Conservation (phyloP, 1,284 basidiomycete genomes). For the Ustilago hordei region DNA sequence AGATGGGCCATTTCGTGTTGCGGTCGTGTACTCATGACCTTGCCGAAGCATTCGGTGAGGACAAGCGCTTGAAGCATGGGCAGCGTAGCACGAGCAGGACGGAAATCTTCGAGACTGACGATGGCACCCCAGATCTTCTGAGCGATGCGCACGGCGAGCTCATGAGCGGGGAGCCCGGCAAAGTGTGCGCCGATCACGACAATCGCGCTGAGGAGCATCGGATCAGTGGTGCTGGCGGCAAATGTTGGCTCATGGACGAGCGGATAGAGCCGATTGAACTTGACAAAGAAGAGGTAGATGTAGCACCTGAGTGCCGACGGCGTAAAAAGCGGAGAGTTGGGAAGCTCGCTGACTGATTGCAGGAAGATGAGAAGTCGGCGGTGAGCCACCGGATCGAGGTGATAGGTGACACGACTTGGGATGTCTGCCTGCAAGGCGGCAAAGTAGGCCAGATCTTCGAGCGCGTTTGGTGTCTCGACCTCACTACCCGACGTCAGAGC, state of each 20-base stretch:
- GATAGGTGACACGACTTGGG: slow-evolving; percentile 45
- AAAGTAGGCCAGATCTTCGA: slow-evolving; percentile 60
- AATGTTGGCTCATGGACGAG: slow-evolving; percentile 61
- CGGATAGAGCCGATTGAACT: slow-evolving; percentile 56
- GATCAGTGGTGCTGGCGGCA: slow-evolving; percentile 50
- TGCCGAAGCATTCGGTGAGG: slow-evolving; percentile 57
- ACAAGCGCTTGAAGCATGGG: slow-evolving; percentile 60
- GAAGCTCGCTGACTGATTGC: slow-evolving; percentile 52
- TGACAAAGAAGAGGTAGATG: slow-evolving; percentile 60
- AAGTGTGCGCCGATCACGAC: slow-evolving; percentile 59
- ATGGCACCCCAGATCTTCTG: slow-evolving; percentile 60
- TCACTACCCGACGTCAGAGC: slow-evolving; percentile 45
- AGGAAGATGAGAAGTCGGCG: slow-evolving; percentile 56
- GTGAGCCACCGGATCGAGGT: slow-evolving; percentile 49
- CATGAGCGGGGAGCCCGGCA: slow-evolving; percentile 54
- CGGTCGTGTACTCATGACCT: slow-evolving; percentile 57
- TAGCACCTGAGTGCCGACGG: slow-evolving; percentile 54
- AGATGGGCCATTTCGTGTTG: slow-evolving; percentile 62
- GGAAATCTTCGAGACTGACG: slow-evolving; percentile 59
- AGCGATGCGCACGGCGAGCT: slow-evolving; percentile 54
- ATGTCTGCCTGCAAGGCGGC: slow-evolving; percentile 56
- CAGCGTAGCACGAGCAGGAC: slow-evolving; percentile 55
- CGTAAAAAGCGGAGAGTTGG: slow-evolving; percentile 56
- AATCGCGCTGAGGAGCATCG: slow-evolving; percentile 57
- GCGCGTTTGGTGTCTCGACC: slow-evolving; percentile 49